Base-by-base conservation (phyloP, 169 alveolate species). In the Haemoproteus tartakovskyi region DNA sequence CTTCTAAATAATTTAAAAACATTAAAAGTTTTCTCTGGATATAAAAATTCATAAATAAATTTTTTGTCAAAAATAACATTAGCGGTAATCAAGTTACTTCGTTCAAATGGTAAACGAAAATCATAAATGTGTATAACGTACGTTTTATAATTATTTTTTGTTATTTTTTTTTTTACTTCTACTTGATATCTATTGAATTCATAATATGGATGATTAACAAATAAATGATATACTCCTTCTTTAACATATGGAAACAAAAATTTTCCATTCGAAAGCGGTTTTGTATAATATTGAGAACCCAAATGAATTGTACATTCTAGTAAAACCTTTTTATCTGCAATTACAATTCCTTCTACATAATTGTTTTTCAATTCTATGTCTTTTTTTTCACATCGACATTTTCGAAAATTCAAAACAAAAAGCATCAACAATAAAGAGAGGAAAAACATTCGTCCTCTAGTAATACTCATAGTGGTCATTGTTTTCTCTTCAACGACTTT, bases 111-210 rank as follows among this genome's bases (percentile, higher is more conserved):
- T 4, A 57, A 74, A 45, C 41, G 8, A 5, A 43, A 45, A 38
- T 74, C 84, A 56, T 74, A 74, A 45, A 78, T 78, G 54, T 59
- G 74, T 46, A 74, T 78, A 11, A 57, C 18, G 40, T 74, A 74
- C 12, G 57, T 24, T 38, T 56, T 74, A 38, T 59, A 43, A 56
- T 74, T 74, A 45, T 74, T 56, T 50, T 43, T 14, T 36, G 84
- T 74, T 26, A 74, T 27, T 14, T 41, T 40, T 43, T 45, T 56
- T 33, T 74, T 74, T 6, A 74, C 84, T 56, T 74, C 67, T 8
- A 74, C 84, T 36, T 74, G 62, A 60, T 29, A 74, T 38, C 12
- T 74, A 16, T 16, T 74, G 46, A 74, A 74, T 56, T 74, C 84
- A 33, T 56, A 1, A 50, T 74, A 74, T 27, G 84, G 84, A 27